Conservation (phyloP, 1,139 yeast genomes). For the Pneumocystis carinii region DNA sequence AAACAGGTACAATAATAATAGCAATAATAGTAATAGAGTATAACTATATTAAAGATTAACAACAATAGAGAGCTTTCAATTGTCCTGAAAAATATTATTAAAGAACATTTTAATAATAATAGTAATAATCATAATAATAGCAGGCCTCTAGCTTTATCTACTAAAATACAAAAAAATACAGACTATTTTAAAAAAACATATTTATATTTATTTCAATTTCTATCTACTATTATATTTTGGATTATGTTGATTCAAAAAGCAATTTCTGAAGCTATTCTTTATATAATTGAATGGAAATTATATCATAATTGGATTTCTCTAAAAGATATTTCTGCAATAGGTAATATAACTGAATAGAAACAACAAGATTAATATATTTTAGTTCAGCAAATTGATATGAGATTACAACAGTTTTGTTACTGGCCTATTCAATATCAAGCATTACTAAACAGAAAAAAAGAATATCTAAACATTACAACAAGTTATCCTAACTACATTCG, state of each 20-base stretch:
- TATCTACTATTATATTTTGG: constrained; percentile 2
- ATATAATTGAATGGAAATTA: constrained; percentile 26
- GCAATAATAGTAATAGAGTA: background rate
- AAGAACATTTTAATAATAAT: background rate
- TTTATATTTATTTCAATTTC: background rate
- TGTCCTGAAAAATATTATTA: background rate
- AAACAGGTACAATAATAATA: background rate
- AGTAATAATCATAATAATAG: background rate
- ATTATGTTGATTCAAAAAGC: constrained; percentile 17
- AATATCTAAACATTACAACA: constrained; percentile 24
- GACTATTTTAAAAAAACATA: background rate
- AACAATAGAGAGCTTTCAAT: background rate
- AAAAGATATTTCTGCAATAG: constrained; percentile 40
- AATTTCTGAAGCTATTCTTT: constrained; percentile 26
- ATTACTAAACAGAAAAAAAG: constrained; percentile 27
- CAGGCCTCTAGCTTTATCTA: background rate
- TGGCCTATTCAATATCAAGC: constrained; percentile 70
- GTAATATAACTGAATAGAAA: background rate
- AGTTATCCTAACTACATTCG: constrained; percentile 58
- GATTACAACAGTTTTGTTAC: constrained; percentile 62
- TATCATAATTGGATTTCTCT: constrained; percentile 22
- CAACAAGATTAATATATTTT: background rate
- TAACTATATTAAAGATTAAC: background rate
- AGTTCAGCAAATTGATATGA: constrained; percentile 62
- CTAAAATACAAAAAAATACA: background rate